phyloP scores from a whole-genome alignment of 805 yeast species.

The Ogataea kodamae region DNA sequence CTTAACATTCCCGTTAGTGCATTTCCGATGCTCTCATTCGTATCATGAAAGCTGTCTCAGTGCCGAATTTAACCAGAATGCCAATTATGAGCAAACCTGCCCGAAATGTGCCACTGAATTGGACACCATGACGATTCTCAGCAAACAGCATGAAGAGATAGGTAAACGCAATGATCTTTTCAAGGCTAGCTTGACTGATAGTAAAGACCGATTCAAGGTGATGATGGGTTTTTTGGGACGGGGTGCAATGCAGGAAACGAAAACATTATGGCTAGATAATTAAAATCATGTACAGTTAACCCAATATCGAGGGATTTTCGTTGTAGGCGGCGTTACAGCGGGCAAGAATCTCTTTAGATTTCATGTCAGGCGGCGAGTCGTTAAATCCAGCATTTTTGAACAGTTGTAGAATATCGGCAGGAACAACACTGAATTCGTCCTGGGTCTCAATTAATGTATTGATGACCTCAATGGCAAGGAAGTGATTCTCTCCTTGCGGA shows the following conservation, averaged over 20 bases:
- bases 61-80: constrained; percentile 16
- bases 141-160: constrained; percentile 56
- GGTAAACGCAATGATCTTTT: constrained; percentile 65
- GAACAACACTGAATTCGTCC: constrained; percentile 75
- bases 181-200: constrained; percentile 48
- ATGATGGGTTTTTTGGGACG: constrained; percentile 81
- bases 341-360: constrained; percentile 39
- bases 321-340: constrained; percentile 31
- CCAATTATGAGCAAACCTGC: constrained; percentile 39
- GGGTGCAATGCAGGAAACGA: constrained; percentile 67
- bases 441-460: constrained; percentile 77
- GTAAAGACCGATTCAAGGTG: constrained; percentile 64
- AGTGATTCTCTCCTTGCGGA: constrained; percentile 63
- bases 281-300: constrained; percentile 4
- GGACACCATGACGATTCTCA: constrained; percentile 59
- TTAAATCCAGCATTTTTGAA: constrained; percentile 44
- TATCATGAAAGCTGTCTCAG: constrained; percentile 72
- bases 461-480: constrained; percentile 87
- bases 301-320: constrained; percentile 25
- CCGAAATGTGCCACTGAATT: constrained; percentile 74
- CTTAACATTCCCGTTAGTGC: constrained; percentile 75
- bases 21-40: constrained; percentile 82
- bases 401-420: constrained; percentile 55
- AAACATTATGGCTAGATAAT: constrained; percentile 12
- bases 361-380: constrained; percentile 23